A percentile compares a stretch with the other conserved stretches of the same genome.
phyloP scores from a whole-genome alignment of 2,329 filamentous ascomycete genomes.

The Fusarium miscanthi region DNA sequence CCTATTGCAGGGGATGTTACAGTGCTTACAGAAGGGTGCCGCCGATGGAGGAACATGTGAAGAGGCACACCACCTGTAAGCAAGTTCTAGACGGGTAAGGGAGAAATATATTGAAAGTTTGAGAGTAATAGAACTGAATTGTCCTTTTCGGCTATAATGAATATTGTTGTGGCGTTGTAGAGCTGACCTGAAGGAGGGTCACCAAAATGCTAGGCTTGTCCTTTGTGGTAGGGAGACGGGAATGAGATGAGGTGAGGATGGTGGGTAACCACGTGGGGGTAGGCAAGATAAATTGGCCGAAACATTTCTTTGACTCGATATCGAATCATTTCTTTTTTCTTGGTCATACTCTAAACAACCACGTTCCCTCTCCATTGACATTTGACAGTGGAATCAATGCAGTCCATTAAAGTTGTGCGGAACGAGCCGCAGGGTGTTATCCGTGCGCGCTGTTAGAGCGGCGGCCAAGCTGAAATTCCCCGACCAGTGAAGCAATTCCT shows the following conservation, averaged over 20 bases:
- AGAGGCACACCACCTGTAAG: not conserved
- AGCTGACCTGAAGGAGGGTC: slow-evolving; percentile 15
- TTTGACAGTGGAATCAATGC: not conserved
- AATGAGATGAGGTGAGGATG: slow-evolving; percentile 21
- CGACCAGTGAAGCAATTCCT: not conserved
- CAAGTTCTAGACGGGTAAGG: rapidly evolving
- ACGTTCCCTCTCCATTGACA: not conserved
- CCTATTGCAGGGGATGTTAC: slow-evolving; percentile 14
- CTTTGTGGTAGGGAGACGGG: not conserved
- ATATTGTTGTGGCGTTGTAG: slow-evolving; percentile 19
- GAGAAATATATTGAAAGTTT: not conserved
- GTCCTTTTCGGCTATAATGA: not conserved
- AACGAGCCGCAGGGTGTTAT: not conserved
- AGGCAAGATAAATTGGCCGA: slow-evolving; percentile 16
- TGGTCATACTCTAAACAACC: slow-evolving; percentile 31
- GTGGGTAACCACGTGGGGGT: slow-evolving; percentile 37
- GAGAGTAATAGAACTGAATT: not conserved
- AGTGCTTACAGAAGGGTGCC: slow-evolving; percentile 32
- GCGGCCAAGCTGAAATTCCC: not conserved
- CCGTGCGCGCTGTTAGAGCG: not conserved
- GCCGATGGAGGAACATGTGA: not conserved
- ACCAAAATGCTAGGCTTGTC: slow-evolving; percentile 7
- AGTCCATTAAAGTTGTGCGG: not conserved
- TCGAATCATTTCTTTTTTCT: slow-evolving; percentile 42
- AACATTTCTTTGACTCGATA: not conserved